phyloP scores from a whole-genome alignment of 495 filamentous ascomycete genomes.

The Penicillium macrosclerotiorum region DNA sequence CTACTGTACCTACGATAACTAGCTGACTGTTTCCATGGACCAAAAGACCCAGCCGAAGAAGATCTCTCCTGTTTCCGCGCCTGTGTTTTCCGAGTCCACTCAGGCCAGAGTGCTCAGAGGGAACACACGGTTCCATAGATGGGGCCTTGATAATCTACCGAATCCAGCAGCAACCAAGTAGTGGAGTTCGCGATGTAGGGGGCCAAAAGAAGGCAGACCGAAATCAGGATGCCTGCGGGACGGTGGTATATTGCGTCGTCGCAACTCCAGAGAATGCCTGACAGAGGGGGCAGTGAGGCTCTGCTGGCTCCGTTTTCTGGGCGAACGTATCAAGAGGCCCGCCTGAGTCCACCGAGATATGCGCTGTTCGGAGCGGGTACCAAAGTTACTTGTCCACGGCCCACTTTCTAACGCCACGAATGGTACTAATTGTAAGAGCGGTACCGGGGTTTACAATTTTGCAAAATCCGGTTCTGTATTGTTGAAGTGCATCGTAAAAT shows the following conservation, averaged over 20 bases:
- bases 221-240: neutral
- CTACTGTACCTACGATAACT: too few relatives aligned
- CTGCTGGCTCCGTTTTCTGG: neutral
- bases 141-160: neutral
- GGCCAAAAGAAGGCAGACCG: neutral
- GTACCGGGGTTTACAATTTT: too few relatives aligned
- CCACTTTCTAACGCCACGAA: neutral
- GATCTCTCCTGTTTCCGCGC: neutral
- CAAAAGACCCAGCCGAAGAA: neutral
- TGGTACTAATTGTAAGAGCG: too few relatives aligned
- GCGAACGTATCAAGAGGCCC: neutral
- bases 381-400: neutral
- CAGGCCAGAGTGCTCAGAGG: neutral
- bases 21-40: neutral
- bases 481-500: too few relatives aligned
- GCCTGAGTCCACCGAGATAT: neutral
- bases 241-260: neutral
- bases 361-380: neutral
- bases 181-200: neutral
- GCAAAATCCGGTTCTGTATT: too few relatives aligned
- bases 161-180: too few relatives aligned
- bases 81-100: neutral
- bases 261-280: neutral
- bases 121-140: neutral
- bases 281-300: neutral